A percentile compares a stretch with the other conserved stretches of the same genome.
phyloP scores from a whole-genome alignment of 495 filamentous ascomycete genomes.

The Aspergillus affinis region DNA sequence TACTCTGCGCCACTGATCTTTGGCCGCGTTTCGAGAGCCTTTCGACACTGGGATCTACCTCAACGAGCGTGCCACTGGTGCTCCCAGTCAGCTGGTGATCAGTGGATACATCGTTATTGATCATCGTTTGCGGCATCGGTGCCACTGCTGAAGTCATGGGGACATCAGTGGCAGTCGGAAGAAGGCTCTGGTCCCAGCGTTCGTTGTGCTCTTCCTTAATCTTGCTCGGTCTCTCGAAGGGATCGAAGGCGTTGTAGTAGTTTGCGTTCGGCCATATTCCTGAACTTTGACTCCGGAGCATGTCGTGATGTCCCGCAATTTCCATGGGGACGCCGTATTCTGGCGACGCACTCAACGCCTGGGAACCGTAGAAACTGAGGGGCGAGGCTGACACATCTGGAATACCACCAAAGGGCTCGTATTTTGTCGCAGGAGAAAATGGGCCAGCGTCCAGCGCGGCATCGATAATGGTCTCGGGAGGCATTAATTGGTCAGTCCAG shows the following conservation, averaged over 20 bases:
- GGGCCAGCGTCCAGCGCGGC: conserved; percentile 21
- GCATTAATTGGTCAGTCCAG: conserved; percentile 23
- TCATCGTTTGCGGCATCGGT: conserved; percentile 5
- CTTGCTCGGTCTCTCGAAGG: conserved; percentile 9
- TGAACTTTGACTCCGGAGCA: conserved; percentile 13
- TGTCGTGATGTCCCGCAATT: conserved; percentile 8
- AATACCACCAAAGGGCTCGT: conserved; percentile 20
- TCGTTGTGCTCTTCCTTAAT: conserved; percentile 20
- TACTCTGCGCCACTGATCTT: not conserved
- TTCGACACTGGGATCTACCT: conserved; percentile 5
- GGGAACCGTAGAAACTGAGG: conserved; percentile 27
- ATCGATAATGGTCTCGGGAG: conserved; percentile 17
- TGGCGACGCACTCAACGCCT: conserved; percentile 26
- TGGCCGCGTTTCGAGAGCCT: conserved; percentile 2
- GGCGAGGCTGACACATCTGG: conserved; percentile 24
- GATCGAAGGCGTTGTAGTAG: conserved; percentile 19
- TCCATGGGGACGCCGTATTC: conserved; percentile 27
- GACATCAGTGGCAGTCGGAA: not conserved
- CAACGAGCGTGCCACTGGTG: not conserved
- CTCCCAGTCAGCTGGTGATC: not conserved
- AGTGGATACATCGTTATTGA: not conserved
- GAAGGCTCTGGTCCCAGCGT: conserved; percentile 13
- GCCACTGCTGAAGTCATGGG: not conserved
- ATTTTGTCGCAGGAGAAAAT: conserved; percentile 19
- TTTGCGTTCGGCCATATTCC: conserved; percentile 27